Evolutionary conservation across 257 asterid species (phyloP), one percentile per base, ranked within the genome.

Genomic region (Asclepias syriaca): DNA sequence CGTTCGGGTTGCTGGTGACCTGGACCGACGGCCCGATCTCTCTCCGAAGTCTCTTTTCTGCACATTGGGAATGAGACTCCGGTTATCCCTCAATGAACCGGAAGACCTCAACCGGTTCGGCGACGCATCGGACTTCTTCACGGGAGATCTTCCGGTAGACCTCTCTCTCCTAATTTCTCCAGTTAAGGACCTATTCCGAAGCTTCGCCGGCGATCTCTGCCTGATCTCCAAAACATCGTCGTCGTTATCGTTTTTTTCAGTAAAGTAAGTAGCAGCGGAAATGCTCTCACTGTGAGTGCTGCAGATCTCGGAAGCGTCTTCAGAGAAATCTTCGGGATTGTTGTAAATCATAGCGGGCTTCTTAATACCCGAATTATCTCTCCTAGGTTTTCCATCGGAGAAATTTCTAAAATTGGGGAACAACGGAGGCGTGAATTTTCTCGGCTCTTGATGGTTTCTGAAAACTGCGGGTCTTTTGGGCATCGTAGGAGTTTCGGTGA

Each of bases 11-110:
- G 71, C 92, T 65, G 96, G 97, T 1, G 98, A 93, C 69, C 83
- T 77, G 3, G 95, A 90, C 74, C 96, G 77, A 65, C 95, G 74
- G 29, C 87, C 87, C n/a, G 96, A 80, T 39, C 81, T 78, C 82
- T 85, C 90, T 58, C 85, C 91, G 4, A 39, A 75, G 6, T 83
- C 93, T 58, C 69, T 85, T 66, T 77, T 84, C 79, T 75, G 78
- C 21, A 65, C 83, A 59, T 76, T 32, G 10, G 74, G 21, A 57
- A 21, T 56, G 27, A 14, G 16, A 53, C 84, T 82, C 68, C 76
- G 53, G 27, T 19, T 10, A 1, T 70, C 87, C 70, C 58, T 48
- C 2, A 72, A 72, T 19, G 80, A 14, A 34, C 66, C 87, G 45
- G 79, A 68, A 54, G 79, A 68, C 58, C 86, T 39, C 19, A 63